A percentile compares a stretch with the other conserved stretches of the same genome.
Evolutionary conservation across 1,139 yeast genomes (phyloP).

Genomic region (Arxiozyma heterogenica): DNA sequence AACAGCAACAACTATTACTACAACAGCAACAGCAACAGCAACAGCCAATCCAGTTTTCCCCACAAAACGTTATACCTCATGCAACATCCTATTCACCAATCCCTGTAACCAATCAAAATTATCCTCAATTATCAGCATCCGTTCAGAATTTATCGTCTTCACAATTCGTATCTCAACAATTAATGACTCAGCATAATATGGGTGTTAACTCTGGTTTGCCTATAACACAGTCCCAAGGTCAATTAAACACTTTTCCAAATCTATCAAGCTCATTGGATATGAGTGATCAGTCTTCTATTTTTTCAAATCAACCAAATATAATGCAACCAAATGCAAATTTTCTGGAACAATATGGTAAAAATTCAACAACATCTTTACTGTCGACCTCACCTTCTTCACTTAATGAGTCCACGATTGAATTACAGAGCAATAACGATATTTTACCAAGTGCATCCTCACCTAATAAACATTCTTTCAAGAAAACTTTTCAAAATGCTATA

Average conservation of each 20-base stretch:
- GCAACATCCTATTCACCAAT: not conserved
- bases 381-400: slow-evolving; percentile 2
- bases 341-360: not conserved
- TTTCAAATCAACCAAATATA: not conserved
- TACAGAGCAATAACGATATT: not conserved
- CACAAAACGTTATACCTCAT: not conserved
- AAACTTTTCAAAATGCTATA: slow-evolving; percentile 12
- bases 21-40: not conserved
- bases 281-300: not conserved
- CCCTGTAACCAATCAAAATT: not conserved
- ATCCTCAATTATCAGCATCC: not conserved
- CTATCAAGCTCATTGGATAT: not conserved
- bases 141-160: not conserved
- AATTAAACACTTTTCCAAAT: not conserved
- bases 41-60: not conserved
- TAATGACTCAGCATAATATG: not conserved
- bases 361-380: not conserved
- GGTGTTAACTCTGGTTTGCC: slow-evolving; percentile 6
- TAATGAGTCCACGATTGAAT: not conserved
- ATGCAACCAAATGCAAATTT: not conserved
- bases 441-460: not conserved
- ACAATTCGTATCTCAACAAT: not conserved
- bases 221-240: not conserved
- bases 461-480: slow-evolving; percentile 2
- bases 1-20: not conserved